Base-by-base conservation (phyloP, 192 early-diverging fungal genomes). In the Entomortierella lignicola region DNA sequence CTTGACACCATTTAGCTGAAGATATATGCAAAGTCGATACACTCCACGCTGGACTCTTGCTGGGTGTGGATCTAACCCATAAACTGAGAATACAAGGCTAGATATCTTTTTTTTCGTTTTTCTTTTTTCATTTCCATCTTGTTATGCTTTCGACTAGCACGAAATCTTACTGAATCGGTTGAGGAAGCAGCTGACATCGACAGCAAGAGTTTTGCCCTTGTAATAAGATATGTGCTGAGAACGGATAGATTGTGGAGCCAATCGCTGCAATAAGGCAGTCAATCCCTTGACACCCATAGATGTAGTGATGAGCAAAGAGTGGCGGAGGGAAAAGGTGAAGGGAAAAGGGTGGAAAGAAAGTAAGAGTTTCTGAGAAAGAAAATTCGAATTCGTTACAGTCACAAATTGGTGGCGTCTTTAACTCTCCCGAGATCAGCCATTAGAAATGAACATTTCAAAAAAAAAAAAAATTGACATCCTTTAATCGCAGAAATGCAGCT, bases 21-120 rank as follows among this genome's bases (percentile, higher is more conserved):
- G 79, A 56, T 84, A 85, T 11, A 54, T 41, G 8, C 83, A 83
- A 44, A 94, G 60, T n/a, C 72, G 58, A 56, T 88, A 87, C 41
- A 94, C 88, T 13, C 91, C 90, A 17, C 80, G 71, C 20, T 92
- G 70, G 60, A 92, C 90, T 17, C 87, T 82, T 31, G 82, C 48
- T 0, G 80, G 73, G 50, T 84, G 81, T 23, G 81, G 64, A 30
- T 69, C 60, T 8, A 82, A 58, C 39, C 80, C 80, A 44, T 86
- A 82, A 12, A 85, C 74, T 77, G 31, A 21, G 11, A 4, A 10
- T 10, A 37, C 34, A 37, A 37, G 10, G 34, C 10, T 37, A 37
- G 34, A n/a, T n/a, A n/a, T n/a, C n/a, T n/a, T n/a, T n/a, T n/a
- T n/a, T n/a, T n/a, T n/a, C n/a, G n/a, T n/a, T n/a, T n/a, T n/a